Evolutionary conservation across 129 eudicot species (phyloP).

Genomic region (Helichrysum umbraculigerum): DNA sequence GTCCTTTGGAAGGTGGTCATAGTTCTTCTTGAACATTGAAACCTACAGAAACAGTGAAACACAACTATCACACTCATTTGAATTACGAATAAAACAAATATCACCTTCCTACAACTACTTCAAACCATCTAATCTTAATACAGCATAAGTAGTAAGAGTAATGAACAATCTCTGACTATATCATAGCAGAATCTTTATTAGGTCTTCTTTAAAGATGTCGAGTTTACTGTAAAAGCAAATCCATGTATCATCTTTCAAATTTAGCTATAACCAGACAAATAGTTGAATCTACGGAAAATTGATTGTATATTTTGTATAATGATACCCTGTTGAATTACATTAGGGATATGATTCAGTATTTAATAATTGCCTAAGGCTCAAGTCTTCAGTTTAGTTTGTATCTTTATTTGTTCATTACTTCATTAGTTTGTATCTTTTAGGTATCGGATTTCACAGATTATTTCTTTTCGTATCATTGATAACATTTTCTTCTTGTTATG

Average conservation of each 20-base stretch:
- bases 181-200: background rate
- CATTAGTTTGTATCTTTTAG: no score
- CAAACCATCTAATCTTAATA: constrained; percentile 12
- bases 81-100: background rate
- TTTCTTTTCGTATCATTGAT: no score
- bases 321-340: background rate
- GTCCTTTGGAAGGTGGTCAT: constrained; percentile 86
- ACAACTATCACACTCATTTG: background rate
- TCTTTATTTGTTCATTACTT: background rate
- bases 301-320: background rate
- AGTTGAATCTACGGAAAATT: background rate
- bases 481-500: no score
- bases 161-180: constrained; percentile 4
- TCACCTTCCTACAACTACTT: background rate
- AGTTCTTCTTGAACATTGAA: constrained; percentile 96
- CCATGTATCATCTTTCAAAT: background rate
- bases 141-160: background rate
- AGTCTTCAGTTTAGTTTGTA: background rate
- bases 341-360: background rate
- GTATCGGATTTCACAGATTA: no score
- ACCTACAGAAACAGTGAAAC: constrained; percentile 45
- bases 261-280: background rate
- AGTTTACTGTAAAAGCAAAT: background rate
- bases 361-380: background rate
- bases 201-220: background rate